These are phyloP conservation scores for Cordia subcordata DNA, from an alignment of 257 asterid genomes.

Conservation along the genomic window DNA sequence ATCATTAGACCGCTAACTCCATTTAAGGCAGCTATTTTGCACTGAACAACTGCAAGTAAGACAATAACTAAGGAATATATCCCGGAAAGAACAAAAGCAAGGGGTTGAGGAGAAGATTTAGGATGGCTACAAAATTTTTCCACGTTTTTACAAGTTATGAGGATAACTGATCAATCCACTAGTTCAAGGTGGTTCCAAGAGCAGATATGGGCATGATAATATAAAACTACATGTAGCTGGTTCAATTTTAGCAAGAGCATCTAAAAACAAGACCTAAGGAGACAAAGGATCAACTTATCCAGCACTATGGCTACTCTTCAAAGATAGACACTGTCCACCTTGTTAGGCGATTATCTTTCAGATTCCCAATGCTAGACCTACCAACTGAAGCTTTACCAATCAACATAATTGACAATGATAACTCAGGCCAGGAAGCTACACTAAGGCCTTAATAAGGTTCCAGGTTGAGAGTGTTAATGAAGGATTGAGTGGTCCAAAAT, in stretches of 20 bases:
- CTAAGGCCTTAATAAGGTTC: background rate
- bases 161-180: no score
- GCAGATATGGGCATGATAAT: no score
- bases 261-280: no score
- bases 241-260: no score
- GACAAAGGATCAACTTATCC: background rate
- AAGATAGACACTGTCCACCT: background rate
- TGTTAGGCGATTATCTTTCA: background rate
- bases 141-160: no score
- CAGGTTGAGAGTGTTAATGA: no score
- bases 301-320: background rate
- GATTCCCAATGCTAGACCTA: background rate
- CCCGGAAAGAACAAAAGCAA: background rate
- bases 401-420: background rate
- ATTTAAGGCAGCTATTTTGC: slow-evolving; percentile 41
- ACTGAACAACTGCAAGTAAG: slow-evolving; percentile 52
- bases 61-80: background rate
- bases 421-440: background rate
- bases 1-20: slow-evolving; percentile 81
- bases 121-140: background rate
- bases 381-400: background rate
- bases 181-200: no score
- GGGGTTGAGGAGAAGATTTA: background rate
- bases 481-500: no score
- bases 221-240: no score